Evolutionary conservation across 352 stramenopile species (phyloP).

Genomic region (Phytophthora pisi): DNA sequence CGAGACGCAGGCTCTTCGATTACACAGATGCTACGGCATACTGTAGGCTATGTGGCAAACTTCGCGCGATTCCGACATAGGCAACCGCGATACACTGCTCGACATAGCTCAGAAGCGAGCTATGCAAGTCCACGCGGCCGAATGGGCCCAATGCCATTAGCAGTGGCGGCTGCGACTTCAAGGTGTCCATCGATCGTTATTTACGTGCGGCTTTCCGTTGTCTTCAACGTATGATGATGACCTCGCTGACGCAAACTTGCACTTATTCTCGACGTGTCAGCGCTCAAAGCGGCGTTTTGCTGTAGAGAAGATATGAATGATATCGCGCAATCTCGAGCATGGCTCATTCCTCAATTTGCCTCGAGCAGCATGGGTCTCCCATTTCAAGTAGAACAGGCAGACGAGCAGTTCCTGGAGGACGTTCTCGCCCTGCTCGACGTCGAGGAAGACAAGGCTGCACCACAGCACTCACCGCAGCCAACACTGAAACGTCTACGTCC

Average conservation of each 20-base stretch:
- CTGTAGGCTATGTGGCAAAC: too few species aligned
- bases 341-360: constrained; percentile 21
- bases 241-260: constrained; percentile 25
- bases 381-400: not conserved
- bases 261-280: constrained; percentile 5
- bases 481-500: constrained; percentile 9
- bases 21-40: too few species aligned
- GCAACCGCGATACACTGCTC: too few species aligned
- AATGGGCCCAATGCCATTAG: too few species aligned
- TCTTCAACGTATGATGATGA: not conserved
- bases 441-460: constrained; percentile 6
- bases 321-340: constrained; percentile 9
- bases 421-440: constrained; percentile 27
- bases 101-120: too few species aligned
- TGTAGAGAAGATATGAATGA: not conserved
- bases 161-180: not conserved
- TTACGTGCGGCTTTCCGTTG: constrained; percentile 10
- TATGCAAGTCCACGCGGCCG: too few species aligned
- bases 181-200: not conserved
- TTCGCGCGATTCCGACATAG: too few species aligned
- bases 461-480: not conserved
- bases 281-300: not conserved
- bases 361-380: constrained; percentile 10
- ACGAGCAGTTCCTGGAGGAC: constrained; percentile 29
- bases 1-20: too few species aligned